Evolutionary conservation across 2,329 filamentous ascomycete species (phyloP), one percentile per base, ranked within the genome.

Genomic region (Arthrobotrys entomopaga): DNA sequence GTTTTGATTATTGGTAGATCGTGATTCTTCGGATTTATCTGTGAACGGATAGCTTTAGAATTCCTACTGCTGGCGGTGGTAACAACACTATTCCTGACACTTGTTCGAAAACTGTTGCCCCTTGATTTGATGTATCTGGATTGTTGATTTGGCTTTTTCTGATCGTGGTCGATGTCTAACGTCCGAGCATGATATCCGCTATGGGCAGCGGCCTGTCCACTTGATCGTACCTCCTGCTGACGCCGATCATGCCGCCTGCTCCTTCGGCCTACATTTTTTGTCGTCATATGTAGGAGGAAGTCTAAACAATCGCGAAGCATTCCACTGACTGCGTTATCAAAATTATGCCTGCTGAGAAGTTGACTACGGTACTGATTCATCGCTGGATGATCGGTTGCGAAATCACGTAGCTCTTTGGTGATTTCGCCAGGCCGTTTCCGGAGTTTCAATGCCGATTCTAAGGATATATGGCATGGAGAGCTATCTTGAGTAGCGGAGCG

Each of bases 241-340:
- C 42, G 19, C 56, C 42, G 16, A 34, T 46, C 38, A 1, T 24
- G 10, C 13, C 56, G 38, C 2, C 20, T 46, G 3, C 48, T 34
- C 11, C 53, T 59, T 10, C 19, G 15, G 7, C 60, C 34, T 1
- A 22, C 22, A 26, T 61, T 69, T 3, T 16, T 46, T 2, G 22
- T 38, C n/a, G 65, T 53, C 1, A 20, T 2, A 8, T 61, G 7
- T 1, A 69, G 29, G 15, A 69, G 5, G 42, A 61, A 56, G 1
- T 69, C 48, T 10, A 69, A 22, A 16, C 29, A 54, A 38, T 61
- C 7, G 3, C 65, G 29, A 6, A 69, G 48, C 56, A 69, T 60
- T 5, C 13, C 20, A 6, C 53, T 46, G 16, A 69, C 8, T 2
- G 10, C 10, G 4, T 46, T 22, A 38, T 69, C 65, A 1, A n/a